A percentile compares a stretch with the other conserved stretches of the same genome.
phyloP scores from a whole-genome alignment of 371 early-diverging fungal genomes.

The Chytridium lagenaria region DNA sequence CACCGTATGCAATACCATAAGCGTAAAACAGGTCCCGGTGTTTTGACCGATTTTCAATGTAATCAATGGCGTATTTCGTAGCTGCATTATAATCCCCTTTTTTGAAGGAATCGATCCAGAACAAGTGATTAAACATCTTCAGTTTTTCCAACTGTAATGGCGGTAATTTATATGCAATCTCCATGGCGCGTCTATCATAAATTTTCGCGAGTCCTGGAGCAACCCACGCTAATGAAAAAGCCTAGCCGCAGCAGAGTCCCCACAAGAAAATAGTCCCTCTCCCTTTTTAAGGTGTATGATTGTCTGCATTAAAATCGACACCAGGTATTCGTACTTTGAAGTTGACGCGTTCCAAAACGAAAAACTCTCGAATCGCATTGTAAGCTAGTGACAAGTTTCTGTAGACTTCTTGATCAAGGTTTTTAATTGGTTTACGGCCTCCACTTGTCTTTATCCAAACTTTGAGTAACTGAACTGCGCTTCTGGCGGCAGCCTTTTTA shows the following conservation, averaged over 20 bases:
- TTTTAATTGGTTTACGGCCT: background rate
- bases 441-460: background rate
- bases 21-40: background rate
- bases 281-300: background rate
- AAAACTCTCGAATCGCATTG: slow-evolving; percentile 2
- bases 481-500: background rate
- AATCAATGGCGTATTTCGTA: background rate
- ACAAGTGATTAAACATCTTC: background rate
- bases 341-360: slow-evolving; percentile 8
- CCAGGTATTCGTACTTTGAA: background rate
- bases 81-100: background rate
- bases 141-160: background rate
- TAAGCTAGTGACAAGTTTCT: background rate
- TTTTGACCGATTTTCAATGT: background rate
- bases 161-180: background rate
- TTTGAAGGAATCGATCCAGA: background rate
- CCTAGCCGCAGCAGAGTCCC: slow-evolving; percentile 6
- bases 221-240: slow-evolving; percentile 4
- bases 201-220: background rate
- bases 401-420: background rate
- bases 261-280: background rate
- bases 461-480: background rate
- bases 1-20: background rate
- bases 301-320: background rate
- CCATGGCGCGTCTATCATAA: background rate